Evolutionary conservation across 2,329 filamentous ascomycete genomes (phyloP).

Genomic region (Epichloe sibirici): DNA sequence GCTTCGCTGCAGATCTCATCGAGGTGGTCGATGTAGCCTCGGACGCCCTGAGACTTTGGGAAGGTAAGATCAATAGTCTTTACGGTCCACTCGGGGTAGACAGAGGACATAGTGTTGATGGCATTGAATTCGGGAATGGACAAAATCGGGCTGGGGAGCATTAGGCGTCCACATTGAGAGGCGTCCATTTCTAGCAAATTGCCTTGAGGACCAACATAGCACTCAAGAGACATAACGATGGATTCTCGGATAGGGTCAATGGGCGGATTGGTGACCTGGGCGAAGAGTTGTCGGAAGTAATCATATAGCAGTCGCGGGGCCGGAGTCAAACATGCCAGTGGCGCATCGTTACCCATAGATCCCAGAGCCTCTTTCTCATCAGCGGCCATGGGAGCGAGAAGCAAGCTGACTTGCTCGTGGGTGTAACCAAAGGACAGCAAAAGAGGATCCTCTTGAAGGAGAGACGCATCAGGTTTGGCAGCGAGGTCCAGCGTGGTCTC

Average conservation of each 20-base stretch:
- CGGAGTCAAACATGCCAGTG: conserved; percentile 80
- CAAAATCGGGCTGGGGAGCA: conserved; percentile 79
- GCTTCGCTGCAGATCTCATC: conserved; percentile 80
- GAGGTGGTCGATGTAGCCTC: conserved; percentile 76
- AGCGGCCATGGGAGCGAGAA: conserved; percentile 89
- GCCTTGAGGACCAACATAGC: conserved; percentile 90
- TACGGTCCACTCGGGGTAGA: conserved; percentile 74
- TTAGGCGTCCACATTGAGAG: conserved; percentile 73
- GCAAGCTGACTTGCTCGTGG: conserved; percentile 83
- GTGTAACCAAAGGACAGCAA: conserved; percentile 87
- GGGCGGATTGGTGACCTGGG: conserved; percentile 93
- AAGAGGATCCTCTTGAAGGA: conserved; percentile 72
- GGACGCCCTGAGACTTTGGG: conserved; percentile 68
- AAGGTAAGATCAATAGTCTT: conserved; percentile 90
- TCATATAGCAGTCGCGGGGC: conserved; percentile 84
- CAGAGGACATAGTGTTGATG: conserved; percentile 59
- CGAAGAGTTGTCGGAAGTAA: conserved; percentile 96
- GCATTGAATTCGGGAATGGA: conserved; percentile 87
- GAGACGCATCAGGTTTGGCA: conserved; percentile 52
- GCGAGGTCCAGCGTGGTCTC: conserved; percentile 51
- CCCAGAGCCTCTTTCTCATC: conserved; percentile 95
- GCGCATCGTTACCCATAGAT: conserved; percentile 96
- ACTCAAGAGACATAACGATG: conserved; percentile 95
- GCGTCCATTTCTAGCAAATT: conserved; percentile 90
- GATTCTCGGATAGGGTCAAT: conserved; percentile 96